Base-by-base conservation (phyloP, 208 protist species). In the Porcisia hertigi region DNA sequence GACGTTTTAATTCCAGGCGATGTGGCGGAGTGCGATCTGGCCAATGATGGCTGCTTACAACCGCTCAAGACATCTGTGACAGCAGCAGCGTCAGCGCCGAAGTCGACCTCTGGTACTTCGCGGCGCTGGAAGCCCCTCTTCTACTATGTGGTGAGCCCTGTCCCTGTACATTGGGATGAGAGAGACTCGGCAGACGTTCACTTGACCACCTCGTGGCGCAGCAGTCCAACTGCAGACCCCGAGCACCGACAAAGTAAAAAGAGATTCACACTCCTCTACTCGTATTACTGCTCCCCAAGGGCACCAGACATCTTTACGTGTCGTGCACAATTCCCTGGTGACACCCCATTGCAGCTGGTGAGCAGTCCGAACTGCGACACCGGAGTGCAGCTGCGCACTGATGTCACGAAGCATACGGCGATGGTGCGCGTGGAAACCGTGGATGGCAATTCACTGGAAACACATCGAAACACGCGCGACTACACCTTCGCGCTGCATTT, bases 211-310 rank as follows among this genome's bases (percentile, higher is more conserved):
- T 73, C 71, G 16, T 90, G 86, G 86, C 79, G 83, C n/a, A 77
- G 69, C 66, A 76, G 43, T 16, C 73, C 75, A n/a, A 9, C 69
- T 9, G 53, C 71, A 20, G 12, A 23, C 9, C 53, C 58, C 23
- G 2, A 8, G 25, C 36, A 76, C 11, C 47, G 25, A 18, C 57
- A 2, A 9, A 62, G 55, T 62, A 60, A 54, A 30, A 73, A 25
- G 0, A 70, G 71, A 20, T 65, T 90, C 7, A 71, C 83, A 3
- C 66, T 92, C 6, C 73, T 82, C 8, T 94, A 90, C 73, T 84
- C 88, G 0, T 89, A 90, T 63, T 87, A 81, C 72, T 95, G 91
- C 70, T 74, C 85, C 0, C 91, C 91, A 0, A 80, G 86, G 25
- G 63, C 79, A 3, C 91, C 91, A 0, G 86, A 91, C n/a, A 47